A percentile compares a stretch with the other conserved stretches of the same genome.
Evolutionary conservation across 129 eudicot genomes (phyloP).

Genomic region (Chrysanthemum seticuspe): DNA sequence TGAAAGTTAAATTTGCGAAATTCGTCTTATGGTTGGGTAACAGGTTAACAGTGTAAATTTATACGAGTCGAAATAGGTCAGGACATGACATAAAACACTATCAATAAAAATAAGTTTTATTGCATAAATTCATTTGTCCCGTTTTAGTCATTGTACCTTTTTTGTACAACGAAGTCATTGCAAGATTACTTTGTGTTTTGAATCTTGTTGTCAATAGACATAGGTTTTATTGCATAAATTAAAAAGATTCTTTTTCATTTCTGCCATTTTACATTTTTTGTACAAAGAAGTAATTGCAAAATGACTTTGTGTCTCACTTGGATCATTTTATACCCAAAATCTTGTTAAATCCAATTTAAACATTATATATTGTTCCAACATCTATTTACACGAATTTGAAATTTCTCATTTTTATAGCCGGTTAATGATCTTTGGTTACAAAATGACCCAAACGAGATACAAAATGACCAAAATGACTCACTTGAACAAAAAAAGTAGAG

Average conservation of each 20-base stretch:
- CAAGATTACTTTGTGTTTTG: too few relatives aligned
- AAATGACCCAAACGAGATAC: too few relatives aligned
- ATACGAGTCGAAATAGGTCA: background rate
- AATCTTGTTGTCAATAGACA: background rate
- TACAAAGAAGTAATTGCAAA: background rate
- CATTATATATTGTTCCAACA: background rate
- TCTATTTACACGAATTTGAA: too few relatives aligned
- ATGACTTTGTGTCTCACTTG: too few relatives aligned
- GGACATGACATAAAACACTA: background rate
- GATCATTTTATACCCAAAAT: too few relatives aligned
- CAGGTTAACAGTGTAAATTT: background rate
- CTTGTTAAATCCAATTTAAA: too few relatives aligned
- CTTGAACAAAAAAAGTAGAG: too few relatives aligned
- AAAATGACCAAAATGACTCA: too few relatives aligned
- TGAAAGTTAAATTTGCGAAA: conserved; percentile 15
- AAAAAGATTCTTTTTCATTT: background rate
- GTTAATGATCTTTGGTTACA: background rate
- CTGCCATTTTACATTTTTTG: background rate
- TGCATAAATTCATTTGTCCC: background rate
- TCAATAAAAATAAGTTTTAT: background rate
- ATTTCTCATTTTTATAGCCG: too few relatives aligned
- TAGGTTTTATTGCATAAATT: background rate
- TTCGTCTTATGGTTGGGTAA: background rate
- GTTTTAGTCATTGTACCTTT: background rate
- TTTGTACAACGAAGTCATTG: background rate